phyloP scores from a whole-genome alignment of 78 protist species.

The Dictyostelium brefeldianum region DNA sequence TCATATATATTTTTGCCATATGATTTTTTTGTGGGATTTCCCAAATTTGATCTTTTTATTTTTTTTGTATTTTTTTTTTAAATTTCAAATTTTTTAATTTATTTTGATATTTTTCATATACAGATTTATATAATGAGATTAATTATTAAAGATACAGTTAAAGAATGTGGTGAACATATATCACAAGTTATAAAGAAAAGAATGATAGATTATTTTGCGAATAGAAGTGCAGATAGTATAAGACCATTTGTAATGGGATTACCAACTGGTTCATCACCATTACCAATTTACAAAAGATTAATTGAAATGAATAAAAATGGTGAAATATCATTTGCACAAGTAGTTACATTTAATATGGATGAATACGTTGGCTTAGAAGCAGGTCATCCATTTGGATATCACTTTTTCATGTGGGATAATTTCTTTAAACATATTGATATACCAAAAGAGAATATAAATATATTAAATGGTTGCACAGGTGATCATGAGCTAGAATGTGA shows the following conservation, averaged over 20 bases:
- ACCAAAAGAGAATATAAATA: conserved; percentile 83
- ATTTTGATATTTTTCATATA: too few relatives aligned
- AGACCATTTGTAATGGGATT: conserved; percentile 88
- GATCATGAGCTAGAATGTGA: conserved; percentile 83
- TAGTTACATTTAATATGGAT: conserved; percentile 95
- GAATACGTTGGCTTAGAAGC: conserved; percentile 88
- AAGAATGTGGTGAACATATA: conserved; percentile 60
- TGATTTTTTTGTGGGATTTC: too few relatives aligned
- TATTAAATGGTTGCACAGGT: conserved; percentile 87
- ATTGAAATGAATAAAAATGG: conserved; percentile 80
- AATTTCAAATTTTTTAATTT: too few relatives aligned
- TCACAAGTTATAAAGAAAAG: conserved; percentile 75
- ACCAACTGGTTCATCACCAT: conserved; percentile 91
- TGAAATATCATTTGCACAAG: conserved; percentile 84
- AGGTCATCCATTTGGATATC: conserved; percentile 91
- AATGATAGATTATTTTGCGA: conserved; percentile 62
- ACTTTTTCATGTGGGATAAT: conserved; percentile 91
- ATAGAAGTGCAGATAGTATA: neutral
- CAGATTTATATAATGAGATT: conserved; percentile 68
- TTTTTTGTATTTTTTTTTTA: too few relatives aligned
- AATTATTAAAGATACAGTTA: conserved; percentile 64
- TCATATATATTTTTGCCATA: too few relatives aligned
- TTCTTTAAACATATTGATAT: conserved; percentile 92
- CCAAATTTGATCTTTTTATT: too few relatives aligned
- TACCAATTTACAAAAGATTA: conserved; percentile 82